Evolutionary conservation across 2,329 filamentous ascomycete genomes (phyloP), one percentile per base, ranked within the genome.

Genomic region (Aspergillus candidus): DNA sequence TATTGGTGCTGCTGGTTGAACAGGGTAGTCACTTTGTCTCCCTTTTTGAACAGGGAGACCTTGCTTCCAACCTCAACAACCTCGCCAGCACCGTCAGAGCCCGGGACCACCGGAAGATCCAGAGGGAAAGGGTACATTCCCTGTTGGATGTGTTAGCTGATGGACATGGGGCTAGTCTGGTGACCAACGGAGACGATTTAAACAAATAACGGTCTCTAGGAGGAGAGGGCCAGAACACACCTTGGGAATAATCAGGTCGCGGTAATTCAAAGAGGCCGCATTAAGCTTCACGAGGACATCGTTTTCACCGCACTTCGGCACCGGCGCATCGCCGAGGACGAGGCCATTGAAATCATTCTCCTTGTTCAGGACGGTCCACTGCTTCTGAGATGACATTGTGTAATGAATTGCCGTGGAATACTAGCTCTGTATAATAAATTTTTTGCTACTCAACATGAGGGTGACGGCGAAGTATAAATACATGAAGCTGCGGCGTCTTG

Each of bases 281-380:
- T 70, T 56, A 2, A 76, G 72, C 64, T 83, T 84, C 54, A 90
- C 80, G 30, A 90, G 73, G 5, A 88, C 83, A 18, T 90, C 80
- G 49, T 78, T 77, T 43, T 88, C 83, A 37, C 84, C 84, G 1
- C 84, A 59, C 51, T 79, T 66, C 11, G 83, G 80, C 3, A 87
- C 58, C 1, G 73, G 56, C 0, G 67, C 72, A 38, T 74, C 70
- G 47, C 74, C 67, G 54, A 76, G 55, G 73, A 65, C 18, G 32
- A 88, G 72, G 34, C 71, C 72, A 37, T 85, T 78, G 55, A 87
- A 83, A 53, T 72, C 78, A 40, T 72, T 74, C 33, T 58, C 52
- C 50, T 65, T 67, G 51, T 73, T 73, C 43, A 69, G 56, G 13
- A 82, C 63, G 6, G 66, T 72, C 79, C 79, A 83, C 58, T 75